phyloP scores from a whole-genome alignment of 805 yeast species.

The Schizosaccharomyces lindneri region DNA sequence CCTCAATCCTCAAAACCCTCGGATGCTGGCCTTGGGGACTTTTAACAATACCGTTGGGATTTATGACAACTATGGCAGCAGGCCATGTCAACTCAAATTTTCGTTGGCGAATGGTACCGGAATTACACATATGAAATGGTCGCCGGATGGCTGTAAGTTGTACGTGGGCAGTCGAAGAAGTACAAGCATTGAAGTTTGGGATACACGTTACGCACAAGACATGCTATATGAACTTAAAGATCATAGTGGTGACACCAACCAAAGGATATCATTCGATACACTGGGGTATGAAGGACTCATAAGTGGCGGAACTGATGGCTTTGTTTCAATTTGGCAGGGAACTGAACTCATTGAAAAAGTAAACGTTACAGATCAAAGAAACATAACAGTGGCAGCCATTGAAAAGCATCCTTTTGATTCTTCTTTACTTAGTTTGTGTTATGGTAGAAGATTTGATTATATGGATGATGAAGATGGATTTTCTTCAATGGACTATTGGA shows the following conservation, averaged over 20 bases:
- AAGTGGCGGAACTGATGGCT: background rate
- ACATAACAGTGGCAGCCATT: background rate
- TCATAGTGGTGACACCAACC: background rate
- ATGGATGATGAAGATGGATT: too few species aligned
- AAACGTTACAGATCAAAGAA: background rate
- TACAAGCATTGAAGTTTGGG: background rate
- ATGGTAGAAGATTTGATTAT: background rate
- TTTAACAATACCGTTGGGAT: background rate
- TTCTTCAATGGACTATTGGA: too few species aligned
- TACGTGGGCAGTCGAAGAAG: background rate
- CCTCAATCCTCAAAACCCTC: background rate
- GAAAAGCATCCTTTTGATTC: background rate
- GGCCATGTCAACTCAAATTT: background rate
- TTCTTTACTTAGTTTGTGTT: background rate
- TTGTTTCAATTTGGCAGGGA: background rate
- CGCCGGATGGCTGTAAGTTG: background rate
- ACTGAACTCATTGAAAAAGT: background rate
- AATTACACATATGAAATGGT: background rate
- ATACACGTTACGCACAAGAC: background rate
- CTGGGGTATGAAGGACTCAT: background rate
- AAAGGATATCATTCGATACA: background rate
- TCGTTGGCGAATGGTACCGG: background rate
- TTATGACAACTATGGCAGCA: background rate
- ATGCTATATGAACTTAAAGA: background rate
- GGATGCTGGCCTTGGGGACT: background rate